Base-by-base conservation (phyloP, 1,139 yeast species). In the Candida sp. region DNA sequence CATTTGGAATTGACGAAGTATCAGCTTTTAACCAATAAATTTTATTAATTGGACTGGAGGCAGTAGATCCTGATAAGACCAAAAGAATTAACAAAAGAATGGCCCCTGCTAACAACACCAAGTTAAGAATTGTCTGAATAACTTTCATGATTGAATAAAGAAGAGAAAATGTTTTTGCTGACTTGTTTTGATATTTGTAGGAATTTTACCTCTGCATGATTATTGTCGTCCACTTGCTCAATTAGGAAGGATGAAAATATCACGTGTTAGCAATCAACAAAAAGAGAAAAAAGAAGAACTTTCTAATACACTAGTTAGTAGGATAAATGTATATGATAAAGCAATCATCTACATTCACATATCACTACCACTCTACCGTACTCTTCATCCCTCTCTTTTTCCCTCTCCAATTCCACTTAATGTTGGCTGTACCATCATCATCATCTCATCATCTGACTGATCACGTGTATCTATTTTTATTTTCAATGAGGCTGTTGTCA, bases 11-110 rank as follows among this genome's bases (percentile, higher is more conserved):
- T 42, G 59, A 59, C 1, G 79, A 63, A 41, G 93, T 85, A 58
- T 84, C 84, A 41, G 84, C 93, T 60, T 77, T 70, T 39, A 86
- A 58, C 90, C 90, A 84, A 66, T 82, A 86, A 54, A 85, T 84
- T 41, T 66, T 67, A 63, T 82, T 70, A 56, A 86, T 74, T 33
- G 93, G 91, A 68, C 66, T 75, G 49, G 71, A 68, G 52, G 74
- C 62, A 40, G 82, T 70, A 5, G 87, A 71, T 42, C 95, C 95
- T 2, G 89, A 81, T 51, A 86, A 73, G 35, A 84, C 74, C 40
- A 81, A 73, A 50, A 86, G 77, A 33, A 85, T 63, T 48, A 85
- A 69, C 51, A 85, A 66, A 50, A 86, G 65, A 36, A 80, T 69
- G 36, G 87, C 60, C 35, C 85, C 79, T 15, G 77, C 75, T 50